Evolutionary conservation across 2,329 filamentous ascomycete species (phyloP), one percentile per base, ranked within the genome.

Genomic region (Arthrobotrys entomopaga): DNA sequence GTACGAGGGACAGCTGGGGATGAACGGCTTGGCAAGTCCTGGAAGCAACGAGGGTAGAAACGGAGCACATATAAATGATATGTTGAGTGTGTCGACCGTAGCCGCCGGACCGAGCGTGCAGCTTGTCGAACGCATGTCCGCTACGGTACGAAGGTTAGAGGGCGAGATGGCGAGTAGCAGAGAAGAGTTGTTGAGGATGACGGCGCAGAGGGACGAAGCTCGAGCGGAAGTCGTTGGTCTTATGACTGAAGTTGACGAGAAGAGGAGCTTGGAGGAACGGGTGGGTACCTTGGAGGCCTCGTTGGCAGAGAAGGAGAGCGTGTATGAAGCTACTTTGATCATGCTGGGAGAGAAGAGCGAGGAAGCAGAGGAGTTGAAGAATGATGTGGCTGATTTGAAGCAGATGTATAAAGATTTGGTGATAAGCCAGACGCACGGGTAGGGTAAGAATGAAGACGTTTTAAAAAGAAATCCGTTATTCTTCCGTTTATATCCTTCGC

Each of bases 291-390:
- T 97, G 13, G 90, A 96, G 81, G 83, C 82, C 52, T 87, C 92
- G 77, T 83, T 97, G 57, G 83, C 82, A 26, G 87, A 87, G 48
- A 84, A 97, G 77, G 89, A 91, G 79, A 84, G 87, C 76, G 86
- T 94, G 78, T 97, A 98, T 80, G 89, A 96, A 80, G 95, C 93
- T 13, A 96, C 92, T 72, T 84, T 99, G 61, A 93, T 98, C 83
- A 90, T 98, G 88, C 83, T 99, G 66, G 95, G 95, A 0, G 95
- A 99, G 86, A 97, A 97, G 87, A 97, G 92, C 81, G 95, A 99
- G 84, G 84, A 90, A 79, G 93, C 97, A 1, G 93, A 97, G 80
- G 95, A 99, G 84, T 84, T 99, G 77, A 88, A 86, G 81, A 90
- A 91, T 11, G 95, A 98, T 84, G 91, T 99, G 61, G 85, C 89